Evolutionary conservation across 163 green algal genomes (phyloP).

Genomic region (Scenedesmus sp.): DNA sequence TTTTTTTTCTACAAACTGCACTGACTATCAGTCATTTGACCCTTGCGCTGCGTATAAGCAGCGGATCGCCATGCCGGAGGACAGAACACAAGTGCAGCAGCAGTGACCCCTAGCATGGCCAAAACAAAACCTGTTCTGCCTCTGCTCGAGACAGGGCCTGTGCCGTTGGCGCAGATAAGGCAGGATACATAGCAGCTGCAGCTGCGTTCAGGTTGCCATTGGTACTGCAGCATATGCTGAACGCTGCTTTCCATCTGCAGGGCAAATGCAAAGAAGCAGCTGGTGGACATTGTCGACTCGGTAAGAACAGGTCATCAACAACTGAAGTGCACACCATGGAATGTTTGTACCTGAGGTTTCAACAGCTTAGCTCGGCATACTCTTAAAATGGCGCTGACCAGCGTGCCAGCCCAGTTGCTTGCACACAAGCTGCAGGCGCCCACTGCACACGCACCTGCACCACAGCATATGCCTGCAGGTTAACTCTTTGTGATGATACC

Average conservation of each 20-base stretch:
- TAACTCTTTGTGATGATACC: too few species aligned
- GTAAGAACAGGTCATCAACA: constrained; percentile 35
- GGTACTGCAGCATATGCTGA: background rate
- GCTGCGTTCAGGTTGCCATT: background rate
- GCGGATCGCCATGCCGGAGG: background rate
- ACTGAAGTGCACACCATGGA: background rate
- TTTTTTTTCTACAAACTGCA: too few species aligned
- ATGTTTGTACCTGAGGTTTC: background rate
- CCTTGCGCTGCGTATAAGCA: background rate
- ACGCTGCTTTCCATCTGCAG: constrained; percentile 41
- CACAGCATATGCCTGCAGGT: too few species aligned
- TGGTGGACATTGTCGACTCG: constrained; percentile 66
- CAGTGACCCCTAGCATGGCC: constrained; percentile 2
- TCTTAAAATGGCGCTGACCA: background rate
- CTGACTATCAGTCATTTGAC: too few species aligned
- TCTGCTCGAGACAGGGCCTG: constrained; percentile 58
- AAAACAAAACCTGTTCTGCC: constrained; percentile 54
- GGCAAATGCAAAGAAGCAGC: constrained; percentile 56
- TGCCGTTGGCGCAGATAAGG: constrained; percentile 56
- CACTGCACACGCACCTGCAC: background rate
- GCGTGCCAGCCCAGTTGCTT: background rate
- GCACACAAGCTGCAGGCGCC: background rate
- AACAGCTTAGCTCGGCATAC: too few species aligned
- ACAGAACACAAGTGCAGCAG: background rate
- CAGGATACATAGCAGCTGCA: background rate